Base-by-base conservation (phyloP, 192 early-diverging fungal species). In the Gryganskiella cystojenkinii region DNA sequence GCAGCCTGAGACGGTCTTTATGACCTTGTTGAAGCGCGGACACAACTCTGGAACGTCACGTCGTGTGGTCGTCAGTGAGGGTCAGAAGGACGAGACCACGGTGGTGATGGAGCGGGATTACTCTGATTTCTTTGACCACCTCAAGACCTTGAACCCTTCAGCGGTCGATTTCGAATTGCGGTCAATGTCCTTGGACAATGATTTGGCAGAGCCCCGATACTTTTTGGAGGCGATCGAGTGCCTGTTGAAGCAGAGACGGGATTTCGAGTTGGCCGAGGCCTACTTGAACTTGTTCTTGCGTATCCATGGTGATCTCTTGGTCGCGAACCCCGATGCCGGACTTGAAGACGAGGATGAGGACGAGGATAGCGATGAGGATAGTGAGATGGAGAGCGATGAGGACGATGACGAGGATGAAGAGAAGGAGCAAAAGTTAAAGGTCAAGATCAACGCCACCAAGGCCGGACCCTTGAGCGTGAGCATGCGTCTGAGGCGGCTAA, bases 191-290 rank as follows among this genome's bases (percentile, higher is more conserved):
- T 71, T 91, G 2, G 91, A 94, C 33, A 85, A 89, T 53, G 85
- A 90, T 50, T 68, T 92, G 33, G 64, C 69, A 25, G 80, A 88
- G n/a, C 67, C 92, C 57, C 83, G 82, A 47, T 81, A 83, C 30
- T 94, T 96, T 64, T 61, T 96, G 42, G 79, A 86, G 50, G 91
- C 93, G 0, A 66, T 93, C 8, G 80, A 82, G 40, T 88, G 73
- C 37, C 84, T 85, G 45, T 75, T 96, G 19, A 69, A 81, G 55
- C 82, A 85, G 9, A 84, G 90, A 60, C 87, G 85, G 33, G 94
- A 97, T 70, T 99, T 95, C 83, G 97, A 99, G 74, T 82, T 96
- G 72, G 86, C 86, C 10, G 89, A 97, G 83, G 88, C 92, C 9
- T 94, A 89, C 60, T 55, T 98, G 56, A 86, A 88, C 24, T 88